Evolutionary conservation across 2,329 filamentous ascomycete species (phyloP), one percentile per base, ranked within the genome.

Genomic region (Dryadomyces quercus-mongolicae): DNA sequence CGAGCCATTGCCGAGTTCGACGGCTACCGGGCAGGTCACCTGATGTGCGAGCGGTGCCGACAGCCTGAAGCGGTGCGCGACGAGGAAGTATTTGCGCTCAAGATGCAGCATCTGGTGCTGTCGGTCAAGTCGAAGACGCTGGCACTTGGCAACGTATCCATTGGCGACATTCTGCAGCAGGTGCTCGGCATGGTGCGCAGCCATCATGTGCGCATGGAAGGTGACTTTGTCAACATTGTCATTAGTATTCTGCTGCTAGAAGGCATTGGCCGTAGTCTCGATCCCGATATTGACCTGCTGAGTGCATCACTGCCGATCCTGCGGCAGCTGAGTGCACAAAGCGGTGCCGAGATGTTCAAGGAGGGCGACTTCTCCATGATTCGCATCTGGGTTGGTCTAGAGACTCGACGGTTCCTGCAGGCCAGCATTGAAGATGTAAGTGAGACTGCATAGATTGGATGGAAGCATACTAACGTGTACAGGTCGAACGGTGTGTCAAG

Each of bases 191-290:
- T 98, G 90, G 93, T 98, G 34, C 82, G 93, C 54, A 74, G 76
- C 10, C 93, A 98, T 66, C 93, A 98, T 65, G 93, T 98, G 4
- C 80, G 93, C 9, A 78, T 98, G 51, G 93, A 98, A 68, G 93
- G 93, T 9, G 93, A 98, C 67, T 98, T 97, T 65, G 90, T 98
- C 65, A 98, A 98, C 65, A 93, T 98, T 5, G 92, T 98, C 34
- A 85, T 98, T 56, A 95, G 89, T 56, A 96, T 97, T 53, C 72
- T 98, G 38, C 76, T 98, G 2, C 76, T 98, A 1, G 93, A 98
- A 67, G 93, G 93, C 7, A 98, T 97, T 63, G 93, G 93, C 0
- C 80, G 93, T 57, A 88, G 77, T 56, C 71, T 98, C 16, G 85
- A 97, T 66, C 92, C 93, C 0, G 76, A 92, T 53, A 74, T 96